phyloP scores from a whole-genome alignment of 768 basidiomycete species.

The Tylopilus felleus region DNA sequence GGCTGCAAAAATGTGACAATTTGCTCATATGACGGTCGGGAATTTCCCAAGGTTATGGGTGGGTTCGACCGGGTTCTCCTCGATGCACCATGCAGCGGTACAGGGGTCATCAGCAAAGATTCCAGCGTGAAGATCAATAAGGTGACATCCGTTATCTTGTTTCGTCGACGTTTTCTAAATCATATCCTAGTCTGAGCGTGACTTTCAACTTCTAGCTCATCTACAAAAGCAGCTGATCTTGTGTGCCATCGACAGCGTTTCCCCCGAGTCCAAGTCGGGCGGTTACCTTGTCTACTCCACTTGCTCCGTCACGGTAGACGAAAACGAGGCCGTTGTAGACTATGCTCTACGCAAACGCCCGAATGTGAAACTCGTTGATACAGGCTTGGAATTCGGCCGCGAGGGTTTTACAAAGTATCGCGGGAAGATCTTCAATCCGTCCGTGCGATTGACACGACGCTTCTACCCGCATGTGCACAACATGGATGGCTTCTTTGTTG shows the following conservation, averaged over 20 bases:
- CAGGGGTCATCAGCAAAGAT: conserved; percentile 98
- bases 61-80: conserved; percentile 97
- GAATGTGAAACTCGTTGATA: conserved; percentile 87
- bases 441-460: conserved; percentile 75
- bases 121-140: conserved; percentile 98
- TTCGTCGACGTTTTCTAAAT: conserved; percentile 4
- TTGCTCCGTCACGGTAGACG: conserved; percentile 96
- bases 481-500: conserved; percentile 99
- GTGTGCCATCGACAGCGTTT: conserved; percentile 95
- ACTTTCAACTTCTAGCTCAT: conserved; percentile 94
- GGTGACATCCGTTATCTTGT: conserved; percentile 41
- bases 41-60: conserved; percentile 98
- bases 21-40: conserved; percentile 94
- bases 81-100: conserved; percentile 97
- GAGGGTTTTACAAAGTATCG: conserved; percentile 89
- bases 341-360: conserved; percentile 95
- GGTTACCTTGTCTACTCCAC: conserved; percentile 97
- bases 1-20: conserved; percentile 98
- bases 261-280: conserved; percentile 84
- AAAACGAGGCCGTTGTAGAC: conserved; percentile 97
- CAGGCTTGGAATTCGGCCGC: conserved; percentile 89
- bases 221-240: conserved; percentile 98
- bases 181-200: conserved; percentile 73
- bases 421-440: conserved; percentile 84
- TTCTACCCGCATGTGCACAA: conserved; percentile 99